Percentiles rank a stretch among this genome's conserved stretches.
Evolutionary conservation across 2,329 filamentous ascomycete genomes (phyloP).

Genomic region (Penicillium sp.): DNA sequence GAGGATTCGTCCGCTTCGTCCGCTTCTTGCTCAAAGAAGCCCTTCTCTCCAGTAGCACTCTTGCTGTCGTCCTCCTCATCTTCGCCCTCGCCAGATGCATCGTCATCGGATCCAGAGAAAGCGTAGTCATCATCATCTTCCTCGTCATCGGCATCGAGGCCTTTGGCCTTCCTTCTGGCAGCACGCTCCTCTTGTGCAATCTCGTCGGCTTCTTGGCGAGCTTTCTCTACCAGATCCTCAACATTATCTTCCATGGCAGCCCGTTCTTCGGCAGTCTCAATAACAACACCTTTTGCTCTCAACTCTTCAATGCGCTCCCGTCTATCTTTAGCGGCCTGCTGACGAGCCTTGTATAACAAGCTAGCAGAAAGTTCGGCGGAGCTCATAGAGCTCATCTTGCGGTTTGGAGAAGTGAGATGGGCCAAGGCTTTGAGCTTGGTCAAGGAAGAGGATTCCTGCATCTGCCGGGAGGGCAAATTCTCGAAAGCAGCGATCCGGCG

Average conservation of each 20-base stretch:
- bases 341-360: constrained; percentile 72
- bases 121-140: constrained; percentile 53
- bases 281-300: constrained; percentile 75
- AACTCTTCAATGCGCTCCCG: constrained; percentile 77
- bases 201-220: constrained; percentile 76
- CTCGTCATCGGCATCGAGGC: constrained; percentile 61
- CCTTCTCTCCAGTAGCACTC: constrained; percentile 18
- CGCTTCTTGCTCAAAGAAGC: constrained; percentile 36
- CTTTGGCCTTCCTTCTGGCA: constrained; percentile 66
- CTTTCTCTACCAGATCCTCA: constrained; percentile 85
- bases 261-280: constrained; percentile 86
- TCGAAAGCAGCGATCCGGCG: constrained; percentile 68
- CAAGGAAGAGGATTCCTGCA: constrained; percentile 65
- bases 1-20: constrained; percentile 50
- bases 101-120: constrained; percentile 54
- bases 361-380: constrained; percentile 69
- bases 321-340: constrained; percentile 78
- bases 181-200: constrained; percentile 77
- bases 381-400: constrained; percentile 64
- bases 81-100: constrained; percentile 44
- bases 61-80: constrained; percentile 36
- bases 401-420: constrained; percentile 65
- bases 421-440: constrained; percentile 74
- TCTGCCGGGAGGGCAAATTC: constrained; percentile 65
- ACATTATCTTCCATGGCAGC: constrained; percentile 80